A percentile compares a stretch with the other conserved stretches of the same genome.
Evolutionary conservation across 2,329 filamentous ascomycete genomes (phyloP).

Genomic region (Bipolaris cookei): DNA sequence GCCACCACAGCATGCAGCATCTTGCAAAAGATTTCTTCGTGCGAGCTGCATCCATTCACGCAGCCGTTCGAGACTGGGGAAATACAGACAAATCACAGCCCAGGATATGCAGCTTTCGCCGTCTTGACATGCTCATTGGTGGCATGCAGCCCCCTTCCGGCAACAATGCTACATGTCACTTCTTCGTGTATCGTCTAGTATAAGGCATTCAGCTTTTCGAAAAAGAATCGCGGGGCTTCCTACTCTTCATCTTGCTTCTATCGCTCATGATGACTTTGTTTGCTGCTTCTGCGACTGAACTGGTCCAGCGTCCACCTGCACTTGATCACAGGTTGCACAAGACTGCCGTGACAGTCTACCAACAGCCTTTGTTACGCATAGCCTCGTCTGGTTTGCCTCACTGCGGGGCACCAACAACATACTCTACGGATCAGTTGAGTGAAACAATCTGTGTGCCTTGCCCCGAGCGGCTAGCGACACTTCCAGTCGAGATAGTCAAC

Average conservation of each 20-base stretch:
- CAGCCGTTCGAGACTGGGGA: constrained; percentile 11
- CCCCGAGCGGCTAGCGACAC: constrained; percentile 27
- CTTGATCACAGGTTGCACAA: not conserved
- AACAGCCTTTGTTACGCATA: constrained; percentile 8
- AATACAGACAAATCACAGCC: constrained; percentile 12
- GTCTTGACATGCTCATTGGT: constrained; percentile 22
- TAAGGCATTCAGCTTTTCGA: constrained; percentile 5
- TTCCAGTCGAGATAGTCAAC: constrained; percentile 39
- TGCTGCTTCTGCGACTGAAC: constrained; percentile 5
- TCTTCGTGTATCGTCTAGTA: constrained; percentile 17
- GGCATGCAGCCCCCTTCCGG: constrained; percentile 9
- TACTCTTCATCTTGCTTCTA: not conserved
- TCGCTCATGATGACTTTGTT: constrained; percentile 9
- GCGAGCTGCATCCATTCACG: constrained; percentile 9
- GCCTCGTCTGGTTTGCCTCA: constrained; percentile 1
- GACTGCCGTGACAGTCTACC: constrained; percentile 4
- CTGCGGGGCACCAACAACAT: not conserved
- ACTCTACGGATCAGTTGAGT: not conserved
- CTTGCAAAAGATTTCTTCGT: constrained; percentile 1
- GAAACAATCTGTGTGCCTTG: constrained; percentile 1
- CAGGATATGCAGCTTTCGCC: constrained; percentile 13
- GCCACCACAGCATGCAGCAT: constrained; percentile 14
- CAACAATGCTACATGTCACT: constrained; percentile 23
- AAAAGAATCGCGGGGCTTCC: not conserved
- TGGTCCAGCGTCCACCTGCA: constrained; percentile 6